Percentiles rank a stretch among this genome's conserved stretches.
Conservation (phyloP, 1,284 basidiomycete species). For the Heterobasidion irregulare region DNA sequence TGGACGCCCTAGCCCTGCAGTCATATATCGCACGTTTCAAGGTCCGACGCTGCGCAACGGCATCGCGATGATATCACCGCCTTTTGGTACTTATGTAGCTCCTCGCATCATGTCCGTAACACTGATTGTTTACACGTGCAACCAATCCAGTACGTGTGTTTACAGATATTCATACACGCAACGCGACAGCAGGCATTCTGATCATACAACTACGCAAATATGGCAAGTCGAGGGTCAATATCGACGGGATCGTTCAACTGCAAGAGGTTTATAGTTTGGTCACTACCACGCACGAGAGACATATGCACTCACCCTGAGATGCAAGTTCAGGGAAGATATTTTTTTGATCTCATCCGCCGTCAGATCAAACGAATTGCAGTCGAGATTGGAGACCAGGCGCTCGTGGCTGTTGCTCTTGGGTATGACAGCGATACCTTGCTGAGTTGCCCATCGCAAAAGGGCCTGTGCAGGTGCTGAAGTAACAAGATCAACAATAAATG, state of each 20-base stretch:
- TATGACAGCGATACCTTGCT: conserved; percentile 70
- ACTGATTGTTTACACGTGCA: no score
- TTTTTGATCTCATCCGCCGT: conserved; percentile 47
- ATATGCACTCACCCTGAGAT: conserved; percentile 41
- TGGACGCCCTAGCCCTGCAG: neutral
- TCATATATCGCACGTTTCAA: neutral
- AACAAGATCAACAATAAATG: conserved; percentile 11
- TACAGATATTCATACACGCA: neutral
- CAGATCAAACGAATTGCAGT: conserved; percentile 49
- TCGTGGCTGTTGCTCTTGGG: conserved; percentile 59
- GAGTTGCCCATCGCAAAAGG: conserved; percentile 72
- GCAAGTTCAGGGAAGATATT: conserved; percentile 56
- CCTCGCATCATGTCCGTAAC: no score
- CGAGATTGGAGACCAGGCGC: conserved; percentile 56
- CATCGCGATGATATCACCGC: no score
- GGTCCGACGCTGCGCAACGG: no score
- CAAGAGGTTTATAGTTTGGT: conserved; percentile 1
- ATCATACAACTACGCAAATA: conserved; percentile 39
- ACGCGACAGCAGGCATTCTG: neutral
- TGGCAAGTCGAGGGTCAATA: conserved; percentile 53
- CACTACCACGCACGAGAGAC: neutral
- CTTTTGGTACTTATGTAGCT: no score
- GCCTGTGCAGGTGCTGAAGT: conserved; percentile 50
- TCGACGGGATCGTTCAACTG: conserved; percentile 67
- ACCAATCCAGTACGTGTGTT: no score